A percentile compares a stretch with the other conserved stretches of the same genome.
These are phyloP conservation scores for Aphanomyces invadans DNA, from an alignment of 352 stramenopile species.

Conservation along the genomic window DNA sequence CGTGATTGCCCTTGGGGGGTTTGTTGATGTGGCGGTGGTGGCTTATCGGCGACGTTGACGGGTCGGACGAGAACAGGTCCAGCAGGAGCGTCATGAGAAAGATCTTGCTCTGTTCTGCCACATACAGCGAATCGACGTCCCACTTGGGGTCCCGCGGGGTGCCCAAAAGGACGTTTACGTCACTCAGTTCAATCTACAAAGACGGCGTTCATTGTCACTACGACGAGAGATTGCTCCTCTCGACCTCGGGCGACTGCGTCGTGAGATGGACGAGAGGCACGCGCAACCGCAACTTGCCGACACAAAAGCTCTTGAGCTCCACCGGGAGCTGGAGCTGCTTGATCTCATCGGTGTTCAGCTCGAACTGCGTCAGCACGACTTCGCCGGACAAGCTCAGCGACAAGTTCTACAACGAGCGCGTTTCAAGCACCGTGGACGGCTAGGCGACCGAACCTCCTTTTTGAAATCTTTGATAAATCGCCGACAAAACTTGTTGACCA, in stretches of 20 bases:
- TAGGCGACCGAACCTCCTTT: neutral
- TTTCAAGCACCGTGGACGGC: neutral
- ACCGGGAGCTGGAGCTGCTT: slow-evolving; percentile 18
- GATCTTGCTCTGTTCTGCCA: slow-evolving; percentile 22
- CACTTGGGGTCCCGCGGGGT: slow-evolving; percentile 19
- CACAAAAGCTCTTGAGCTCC: slow-evolving; percentile 22
- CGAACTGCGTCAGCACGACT: slow-evolving; percentile 13
- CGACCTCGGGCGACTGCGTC: slow-evolving; percentile 10
- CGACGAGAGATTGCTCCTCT: no score
- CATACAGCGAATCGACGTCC: slow-evolving; percentile 16
- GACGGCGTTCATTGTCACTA: no score
- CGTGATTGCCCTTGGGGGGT: neutral
- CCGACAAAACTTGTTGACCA: slow-evolving; percentile 16
- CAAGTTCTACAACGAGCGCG: slow-evolving; percentile 3
- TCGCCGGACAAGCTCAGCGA: slow-evolving; percentile 18
- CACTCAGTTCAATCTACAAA: slow-evolving; percentile 13
- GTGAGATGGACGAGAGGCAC: slow-evolving; percentile 13
- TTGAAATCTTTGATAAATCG: slow-evolving; percentile 19
- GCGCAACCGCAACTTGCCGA: slow-evolving; percentile 14
- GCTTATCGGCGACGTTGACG: neutral
- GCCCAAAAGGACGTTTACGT: slow-evolving; percentile 20
- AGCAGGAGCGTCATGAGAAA: slow-evolving; percentile 17
- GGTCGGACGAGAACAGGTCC: neutral
- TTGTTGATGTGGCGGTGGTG: neutral
- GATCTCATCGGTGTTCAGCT: slow-evolving; percentile 21